Evolutionary conservation across 345 rosid genomes (phyloP), one percentile per base, ranked within the genome.

Genomic region (Arabis hirsuta): DNA sequence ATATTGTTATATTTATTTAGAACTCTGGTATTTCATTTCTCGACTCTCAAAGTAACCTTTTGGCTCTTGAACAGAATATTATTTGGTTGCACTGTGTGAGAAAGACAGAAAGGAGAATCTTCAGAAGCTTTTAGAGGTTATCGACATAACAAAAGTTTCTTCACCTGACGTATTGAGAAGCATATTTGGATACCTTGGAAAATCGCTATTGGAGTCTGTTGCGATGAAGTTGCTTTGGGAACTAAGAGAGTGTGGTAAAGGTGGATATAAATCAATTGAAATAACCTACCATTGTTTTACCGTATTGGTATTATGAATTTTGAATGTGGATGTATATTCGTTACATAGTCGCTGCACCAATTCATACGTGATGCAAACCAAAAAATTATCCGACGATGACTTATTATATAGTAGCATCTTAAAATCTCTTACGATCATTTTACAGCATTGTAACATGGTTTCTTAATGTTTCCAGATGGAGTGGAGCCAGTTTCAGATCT

Each of bases 1-100:
- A 20, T 32, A 20, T 42, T 24, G 5, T 12, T 50, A 61, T 19
- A 22, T 27, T 24, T 32, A 27, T 55, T 53, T 20, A 13, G 27
- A 62, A 52, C 62, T 53, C 55, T 41, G 36, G 27, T 50, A 26
- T 53, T 19, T 57, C 9, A 2, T 45, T 67, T 34, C n/a, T 19
- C 43, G 5, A 31, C 24, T 65, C n/a, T 14, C 14, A 44, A 22
- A 43, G 31, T 59, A 42, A 51, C 39, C 5, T 60, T 59, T 67
- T 53, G 42, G 38, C 43, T 29, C 6, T 45, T 44, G 2, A 50
- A 62, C 93, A 95, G 99, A 78, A 80, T 82, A 86, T 71, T 90
- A 88, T 78, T 75, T 95, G 72, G 62, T 76, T 54, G 96, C 97
- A 43, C 86, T 95, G 48, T 84, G 93, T 50, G 88, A 86, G 78